A percentile compares a stretch with the other conserved stretches of the same genome.
phyloP scores from a whole-genome alignment of 2,329 filamentous ascomycete species.

The Fusarium xylarioides region DNA sequence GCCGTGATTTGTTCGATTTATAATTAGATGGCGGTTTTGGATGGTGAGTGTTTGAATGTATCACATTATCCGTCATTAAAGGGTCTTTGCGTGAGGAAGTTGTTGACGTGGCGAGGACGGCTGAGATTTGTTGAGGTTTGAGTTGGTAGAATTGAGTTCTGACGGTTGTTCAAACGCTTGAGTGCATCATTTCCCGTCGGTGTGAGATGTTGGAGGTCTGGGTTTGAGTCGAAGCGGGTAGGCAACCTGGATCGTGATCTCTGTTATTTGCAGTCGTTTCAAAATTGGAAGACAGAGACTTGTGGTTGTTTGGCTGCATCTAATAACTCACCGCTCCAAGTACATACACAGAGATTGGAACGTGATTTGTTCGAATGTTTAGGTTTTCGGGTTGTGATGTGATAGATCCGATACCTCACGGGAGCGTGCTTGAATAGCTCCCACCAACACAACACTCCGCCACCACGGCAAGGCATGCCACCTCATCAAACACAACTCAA shows the following conservation, averaged over 20 bases:
- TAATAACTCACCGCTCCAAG: not conserved
- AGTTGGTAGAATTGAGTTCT: not conserved
- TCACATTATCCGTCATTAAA: not conserved
- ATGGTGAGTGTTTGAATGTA: not conserved
- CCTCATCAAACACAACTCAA: not conserved
- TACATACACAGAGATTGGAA: accelerated
- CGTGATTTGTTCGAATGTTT: not conserved
- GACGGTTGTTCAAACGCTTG: not conserved
- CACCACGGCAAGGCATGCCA: not conserved
- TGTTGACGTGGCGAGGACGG: not conserved
- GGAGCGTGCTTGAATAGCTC: not conserved
- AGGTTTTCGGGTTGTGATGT: not conserved
- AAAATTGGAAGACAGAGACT: not conserved
- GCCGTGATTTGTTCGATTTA: not conserved
- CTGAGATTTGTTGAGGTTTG: not conserved
- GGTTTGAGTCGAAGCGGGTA: accelerated
- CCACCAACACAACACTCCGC: not conserved
- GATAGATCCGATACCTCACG: not conserved
- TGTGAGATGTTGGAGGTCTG: not conserved
- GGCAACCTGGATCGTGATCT: not conserved
- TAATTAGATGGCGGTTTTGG: not conserved
- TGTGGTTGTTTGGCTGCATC: not conserved
- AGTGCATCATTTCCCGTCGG: not conserved
- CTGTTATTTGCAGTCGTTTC: too few relatives aligned
- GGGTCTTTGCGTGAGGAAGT: not conserved